Base-by-base conservation (phyloP, 805 yeast species). In the Myxozyma udenii region DNA sequence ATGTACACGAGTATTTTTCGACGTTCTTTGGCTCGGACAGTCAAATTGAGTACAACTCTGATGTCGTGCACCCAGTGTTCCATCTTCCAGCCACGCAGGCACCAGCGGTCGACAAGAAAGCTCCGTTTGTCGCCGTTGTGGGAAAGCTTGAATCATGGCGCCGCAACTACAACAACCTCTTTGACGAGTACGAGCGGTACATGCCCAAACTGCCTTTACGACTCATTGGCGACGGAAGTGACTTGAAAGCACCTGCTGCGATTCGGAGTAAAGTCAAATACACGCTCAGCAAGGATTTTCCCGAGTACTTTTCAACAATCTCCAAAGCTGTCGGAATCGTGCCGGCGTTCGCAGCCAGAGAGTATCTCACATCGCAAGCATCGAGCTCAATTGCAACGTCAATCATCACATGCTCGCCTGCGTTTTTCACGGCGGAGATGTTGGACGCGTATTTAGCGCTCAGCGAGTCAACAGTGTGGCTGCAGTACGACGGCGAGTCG, bases 391-490 rank as follows among this genome's bases (percentile, higher is more conserved):
- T 53, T 11, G 51, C 58, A 16, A 36, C 56, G 12, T 25, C 46
- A 11, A 28, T 53, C 3, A 53, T 45, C 30, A 44, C 58, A 16
- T 50, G 58, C 16, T 45, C 55, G n/a, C 58, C 58, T 3, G 25
- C 26, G 4, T 26, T 53, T 36, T 35, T 44, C 6, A 33, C 48
- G 16, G 28, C 18, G 9, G 18, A 45, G 25, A 32, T 53, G 37
- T 37, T 40, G 16, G 22, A 2, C 9, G 50, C 50, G 4, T 45
- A 53, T 28, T 38, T 30, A 5, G 43, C 43, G 14, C 24, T 50
- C 9, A 47, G 48, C 2, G n/a, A 35, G 9, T 39, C 25, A 9
- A 54, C 48, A 14, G 46, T 44, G 6, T 53, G 58, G 58, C 12
- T 50, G n/a, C 51, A 53, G 16, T 35, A 37, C 11, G 45, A 46